Conservation (phyloP, 1,284 basidiomycete genomes). For the Schizophyllum commune region DNA sequence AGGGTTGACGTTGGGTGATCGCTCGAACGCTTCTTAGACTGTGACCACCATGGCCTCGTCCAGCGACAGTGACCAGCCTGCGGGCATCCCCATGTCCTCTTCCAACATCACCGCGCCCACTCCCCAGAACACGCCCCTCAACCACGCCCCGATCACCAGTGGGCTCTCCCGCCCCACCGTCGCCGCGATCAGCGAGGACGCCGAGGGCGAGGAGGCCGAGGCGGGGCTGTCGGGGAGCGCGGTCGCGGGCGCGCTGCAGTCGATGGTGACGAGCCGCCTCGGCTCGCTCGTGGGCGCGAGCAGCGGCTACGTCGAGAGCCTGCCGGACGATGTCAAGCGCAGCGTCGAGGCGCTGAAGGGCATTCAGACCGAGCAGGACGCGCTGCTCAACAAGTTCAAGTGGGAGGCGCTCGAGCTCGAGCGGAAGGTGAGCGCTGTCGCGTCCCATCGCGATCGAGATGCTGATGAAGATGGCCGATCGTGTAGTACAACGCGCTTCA, state of each 20-base stretch:
- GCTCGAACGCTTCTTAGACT: not conserved
- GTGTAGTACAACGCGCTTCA: slow-evolving; percentile 77
- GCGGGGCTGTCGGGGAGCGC: not conserved
- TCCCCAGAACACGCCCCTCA: slow-evolving; percentile 39
- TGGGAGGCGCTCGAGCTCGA: slow-evolving; percentile 94
- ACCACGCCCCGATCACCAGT: slow-evolving; percentile 28
- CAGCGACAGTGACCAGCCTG: slow-evolving; percentile 13
- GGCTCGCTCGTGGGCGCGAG: not conserved
- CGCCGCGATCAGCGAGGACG: slow-evolving; percentile 40
- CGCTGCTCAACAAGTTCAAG: slow-evolving; percentile 95
- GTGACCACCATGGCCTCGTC: not conserved
- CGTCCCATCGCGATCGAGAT: slow-evolving; percentile 6
- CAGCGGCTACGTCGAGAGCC: not conserved
- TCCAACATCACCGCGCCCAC: slow-evolving; percentile 32
- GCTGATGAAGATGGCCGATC: not conserved
- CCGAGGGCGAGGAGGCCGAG: slow-evolving; percentile 21
- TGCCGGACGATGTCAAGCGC: slow-evolving; percentile 72
- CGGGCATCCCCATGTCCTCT: slow-evolving; percentile 18
- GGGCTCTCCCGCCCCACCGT: slow-evolving; percentile 39
- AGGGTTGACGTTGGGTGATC: not conserved
- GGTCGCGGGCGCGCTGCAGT: not conserved
- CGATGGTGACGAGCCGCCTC: not conserved
- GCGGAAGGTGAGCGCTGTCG: slow-evolving; percentile 67
- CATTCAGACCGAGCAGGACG: slow-evolving; percentile 88
- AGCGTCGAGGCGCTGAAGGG: slow-evolving; percentile 92